Conservation (phyloP, 139 green algal genomes). For the Chlamydomonas schloesseri region DNA sequence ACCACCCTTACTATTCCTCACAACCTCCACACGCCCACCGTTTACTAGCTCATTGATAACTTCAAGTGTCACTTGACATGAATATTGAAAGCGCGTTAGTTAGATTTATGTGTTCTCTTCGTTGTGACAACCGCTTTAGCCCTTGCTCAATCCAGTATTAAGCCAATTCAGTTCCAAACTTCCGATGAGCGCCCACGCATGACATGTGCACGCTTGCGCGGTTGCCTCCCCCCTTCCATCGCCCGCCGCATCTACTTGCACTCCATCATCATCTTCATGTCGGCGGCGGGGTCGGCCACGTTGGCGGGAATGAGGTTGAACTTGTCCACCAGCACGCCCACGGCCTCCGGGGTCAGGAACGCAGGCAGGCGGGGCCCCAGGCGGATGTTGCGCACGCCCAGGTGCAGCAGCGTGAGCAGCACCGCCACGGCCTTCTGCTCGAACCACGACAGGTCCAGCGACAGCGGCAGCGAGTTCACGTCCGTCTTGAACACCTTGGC, state of each 20-base stretch:
- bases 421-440: conserved; percentile 88
- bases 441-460: conserved; percentile 80
- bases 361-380: conserved; percentile 79
- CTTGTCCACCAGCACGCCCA: conserved; percentile 71
- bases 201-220: no score
- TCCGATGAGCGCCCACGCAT: no score
- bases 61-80: no score
- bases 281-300: conserved; percentile 61
- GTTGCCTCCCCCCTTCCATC: no score
- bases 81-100: no score
- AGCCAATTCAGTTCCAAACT: no score
- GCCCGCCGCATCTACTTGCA: conserved; percentile 39
- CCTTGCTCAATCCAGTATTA: no score
- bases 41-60: no score
- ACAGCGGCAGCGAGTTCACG: conserved; percentile 82
- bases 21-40: no score
- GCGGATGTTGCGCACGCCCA: conserved; percentile 81
- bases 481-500: conserved; percentile 76
- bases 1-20: no score
- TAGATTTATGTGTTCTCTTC: no score
- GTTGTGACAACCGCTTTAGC: no score
- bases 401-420: conserved; percentile 80
- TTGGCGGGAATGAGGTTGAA: conserved; percentile 75
- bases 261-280: conserved; percentile 76
- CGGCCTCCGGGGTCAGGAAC: conserved; percentile 80